Evolutionary conservation across 371 early-diverging fungal species (phyloP), one percentile per base, ranked within the genome.

Genomic region (Rhizomucor pusillus): DNA sequence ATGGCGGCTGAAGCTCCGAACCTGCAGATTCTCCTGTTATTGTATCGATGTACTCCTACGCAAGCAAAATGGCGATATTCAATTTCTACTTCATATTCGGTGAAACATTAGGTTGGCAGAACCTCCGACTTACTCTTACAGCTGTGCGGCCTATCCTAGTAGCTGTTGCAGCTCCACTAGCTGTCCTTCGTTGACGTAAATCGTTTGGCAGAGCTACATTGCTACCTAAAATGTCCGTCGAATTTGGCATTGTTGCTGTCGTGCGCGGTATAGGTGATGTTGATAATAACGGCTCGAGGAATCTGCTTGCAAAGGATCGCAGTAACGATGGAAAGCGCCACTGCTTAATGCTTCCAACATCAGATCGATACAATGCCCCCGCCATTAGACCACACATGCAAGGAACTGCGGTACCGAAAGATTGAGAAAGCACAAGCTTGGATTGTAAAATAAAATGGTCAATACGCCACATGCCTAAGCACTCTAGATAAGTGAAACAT

Each of bases 261-360:
- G 79, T 71, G 35, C 85, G 59, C 11, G 81, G 67, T 5, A 75
- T 65, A n/a, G 79, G 82, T 10, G 79, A 57, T 9, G 81, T 74
- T 2, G 72, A 68, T 6, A 77, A 54, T 1, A 67, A 52, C 0
- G 79, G 77, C 16, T 68, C 47, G 11, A 80, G 24, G 20, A 71
- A 69, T n/a, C 64, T 64, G 18, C 57, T 40, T 0, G 73, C 72
- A 1, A 75, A 40, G 0, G 23, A 47, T n/a, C 62, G 60, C 1
- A 80, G 11, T 0, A 59, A 16, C 5, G 19, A 16, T 10, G 88
- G 87, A 48, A 88, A 79, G 41, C 89, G 77, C 86, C 85, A 88
- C 22, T 69, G 62, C 51, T 79, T 77, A 9, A 87, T 74, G n/a
- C 80, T 77, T 3, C 72, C 77, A 49, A 83, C 52, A 56, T 86